Base-by-base conservation (phyloP, 176 grass and related monocot genomes). In the Aegilops bicornis region DNA sequence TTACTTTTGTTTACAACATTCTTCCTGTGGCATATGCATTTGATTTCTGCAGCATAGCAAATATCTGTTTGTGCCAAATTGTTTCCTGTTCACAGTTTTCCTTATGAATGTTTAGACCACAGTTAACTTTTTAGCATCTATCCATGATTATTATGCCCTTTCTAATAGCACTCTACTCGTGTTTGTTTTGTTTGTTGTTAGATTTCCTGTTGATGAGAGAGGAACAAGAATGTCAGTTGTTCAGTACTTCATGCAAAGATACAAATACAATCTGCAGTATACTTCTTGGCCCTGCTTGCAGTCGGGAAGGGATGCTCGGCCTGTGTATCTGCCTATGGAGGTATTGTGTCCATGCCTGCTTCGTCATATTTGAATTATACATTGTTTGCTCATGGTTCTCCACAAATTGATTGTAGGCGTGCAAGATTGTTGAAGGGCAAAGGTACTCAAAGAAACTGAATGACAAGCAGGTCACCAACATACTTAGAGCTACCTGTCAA, bases 281-380 rank as follows among this genome's bases (percentile, higher is more conserved):
- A 39, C 37, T 12, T 60, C 65, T 79, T 91, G 87, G 84, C 95
- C 95, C 40, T 97, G 95, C 83, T 87, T 97, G 50, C 92, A 91
- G 79, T 83, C 86, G 69, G 95, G 92, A 69, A 97, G 88, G 42
- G 89, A 97, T 67, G 76, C 71, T 31, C 91, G 91, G 7, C 90
- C 92, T 40, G 89, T 86, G 3, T 97, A 88, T 78, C 87, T 97
- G 82, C 89, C 92, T 30, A 93, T 97, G 91, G 92, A 97, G 92
- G 92, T 95, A 79, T 8, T 37, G 6, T 47, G 61, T 67, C 32
- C 69, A 35, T 61, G 35, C 35, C 45, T 29, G 10, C 2, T 52
- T 78, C 59, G 7, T 86, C 24, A 13, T 81, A 36, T 59, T 74
- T 59, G 2, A 75, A 8, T 72, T 37, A 14, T 69, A 3, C 8